Evolutionary conservation across 2,329 filamentous ascomycete genomes (phyloP).

Genomic region (Colletotrichum liriopes): DNA sequence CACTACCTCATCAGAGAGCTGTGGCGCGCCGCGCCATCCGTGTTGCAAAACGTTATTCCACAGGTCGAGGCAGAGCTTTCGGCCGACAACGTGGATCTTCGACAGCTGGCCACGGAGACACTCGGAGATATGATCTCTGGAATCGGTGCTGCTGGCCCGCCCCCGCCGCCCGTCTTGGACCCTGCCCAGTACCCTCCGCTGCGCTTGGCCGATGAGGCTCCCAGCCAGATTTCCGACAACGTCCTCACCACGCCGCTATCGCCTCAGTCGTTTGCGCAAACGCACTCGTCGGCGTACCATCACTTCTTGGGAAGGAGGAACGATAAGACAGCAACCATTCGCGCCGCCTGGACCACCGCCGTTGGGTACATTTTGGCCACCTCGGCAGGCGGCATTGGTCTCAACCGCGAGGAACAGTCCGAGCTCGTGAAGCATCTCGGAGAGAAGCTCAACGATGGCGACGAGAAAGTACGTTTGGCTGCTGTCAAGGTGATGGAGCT

Average conservation of each 20-base stretch:
- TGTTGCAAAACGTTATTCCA: conserved; percentile 93
- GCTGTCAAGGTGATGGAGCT: conserved; percentile 88
- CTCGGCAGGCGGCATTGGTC: conserved; percentile 89
- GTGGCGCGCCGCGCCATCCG: conserved; percentile 91
- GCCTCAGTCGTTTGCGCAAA: conserved; percentile 89
- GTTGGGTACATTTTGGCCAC: conserved; percentile 91
- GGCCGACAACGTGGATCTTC: conserved; percentile 89
- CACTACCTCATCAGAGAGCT: conserved; percentile 91
- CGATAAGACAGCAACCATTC: conserved; percentile 87
- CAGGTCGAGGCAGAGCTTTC: conserved; percentile 93
- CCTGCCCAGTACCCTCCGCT: conserved; percentile 88
- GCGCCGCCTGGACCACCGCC: conserved; percentile 88
- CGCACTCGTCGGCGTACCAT: conserved; percentile 84
- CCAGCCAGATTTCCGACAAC: conserved; percentile 66
- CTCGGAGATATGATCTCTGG: conserved; percentile 95
- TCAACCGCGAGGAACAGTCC: conserved; percentile 86
- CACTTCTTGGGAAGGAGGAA: conserved; percentile 88
- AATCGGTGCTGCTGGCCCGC: conserved; percentile 91
- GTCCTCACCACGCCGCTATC: conserved; percentile 87
- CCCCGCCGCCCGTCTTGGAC: conserved; percentile 80
- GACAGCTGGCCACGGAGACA: conserved; percentile 91
- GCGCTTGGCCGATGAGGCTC: conserved; percentile 72
- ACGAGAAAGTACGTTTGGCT: conserved; percentile 91
- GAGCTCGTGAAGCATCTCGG: conserved; percentile 81
- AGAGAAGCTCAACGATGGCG: conserved; percentile 87